phyloP scores from a whole-genome alignment of 2,329 filamentous ascomycete genomes.

The Ophiocordyceps camponoti-leonardi region DNA sequence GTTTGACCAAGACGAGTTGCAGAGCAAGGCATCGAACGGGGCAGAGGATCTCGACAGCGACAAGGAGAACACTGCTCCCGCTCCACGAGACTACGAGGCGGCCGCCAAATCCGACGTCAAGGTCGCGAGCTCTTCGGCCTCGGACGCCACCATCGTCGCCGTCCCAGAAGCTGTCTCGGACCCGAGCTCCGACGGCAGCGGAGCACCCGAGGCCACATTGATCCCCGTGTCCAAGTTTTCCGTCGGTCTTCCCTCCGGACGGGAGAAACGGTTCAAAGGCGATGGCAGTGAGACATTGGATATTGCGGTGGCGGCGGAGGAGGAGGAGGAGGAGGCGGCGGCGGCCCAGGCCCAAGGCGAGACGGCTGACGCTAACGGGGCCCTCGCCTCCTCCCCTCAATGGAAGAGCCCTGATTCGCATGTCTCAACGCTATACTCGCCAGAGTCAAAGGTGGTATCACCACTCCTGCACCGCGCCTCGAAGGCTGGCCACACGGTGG shows the following conservation, averaged over 20 bases:
- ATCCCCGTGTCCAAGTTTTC: slow-evolving; percentile 6
- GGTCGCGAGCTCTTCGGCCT: background rate
- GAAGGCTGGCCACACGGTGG: background rate
- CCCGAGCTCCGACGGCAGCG: background rate
- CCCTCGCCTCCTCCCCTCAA: slow-evolving; percentile 3
- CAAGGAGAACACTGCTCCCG: background rate
- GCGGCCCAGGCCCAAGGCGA: slow-evolving; percentile 1
- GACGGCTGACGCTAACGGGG: slow-evolving; percentile 4
- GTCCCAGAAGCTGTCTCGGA: background rate
- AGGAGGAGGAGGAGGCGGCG: no score
- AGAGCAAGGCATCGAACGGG: background rate
- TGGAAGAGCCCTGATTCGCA: background rate
- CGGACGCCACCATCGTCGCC: background rate
- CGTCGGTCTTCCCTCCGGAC: slow-evolving; percentile 5
- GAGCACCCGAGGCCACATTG: background rate
- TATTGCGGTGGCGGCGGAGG: slow-evolving; percentile 7
- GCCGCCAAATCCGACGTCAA: background rate
- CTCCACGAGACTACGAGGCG: background rate
- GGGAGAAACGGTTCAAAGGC: slow-evolving; percentile 2
- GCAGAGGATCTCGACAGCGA: background rate
- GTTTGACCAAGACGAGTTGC: background rate
- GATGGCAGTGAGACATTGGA: slow-evolving; percentile 5
- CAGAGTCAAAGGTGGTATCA: background rate
- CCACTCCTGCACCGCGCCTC: background rate
- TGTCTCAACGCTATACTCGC: background rate